Base-by-base conservation (phyloP, 139 green algal species). In the Spirogloea muscicola region DNA sequence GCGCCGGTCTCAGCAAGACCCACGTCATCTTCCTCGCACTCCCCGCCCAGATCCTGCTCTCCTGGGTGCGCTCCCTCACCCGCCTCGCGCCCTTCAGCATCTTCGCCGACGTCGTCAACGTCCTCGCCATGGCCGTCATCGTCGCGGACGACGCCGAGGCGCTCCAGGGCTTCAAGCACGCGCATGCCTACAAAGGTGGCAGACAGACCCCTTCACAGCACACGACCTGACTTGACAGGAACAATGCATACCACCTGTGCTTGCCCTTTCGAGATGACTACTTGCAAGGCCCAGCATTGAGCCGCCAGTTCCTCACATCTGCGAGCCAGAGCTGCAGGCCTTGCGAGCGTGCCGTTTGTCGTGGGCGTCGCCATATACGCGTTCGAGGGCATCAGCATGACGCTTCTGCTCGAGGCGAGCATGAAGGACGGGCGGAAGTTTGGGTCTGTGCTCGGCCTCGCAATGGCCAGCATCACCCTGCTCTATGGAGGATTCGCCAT, bases 321-420 rank as follows among this genome's bases (percentile, higher is more conserved):
- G n/a, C n/a, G n/a, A n/a, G n/a, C n/a, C n/a, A n/a, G n/a, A n/a
- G n/a, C n/a, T n/a, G n/a, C 61, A 5, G 37, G 21, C 7, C 10
- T 71, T 3, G 42, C 29, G 3, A 58, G 31, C 2, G 74, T 84
- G 40, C 83, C 83, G 1, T 87, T 86, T 61, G 39, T 86, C 4
- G 84, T 87, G 36, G 83, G 83, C 34, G 79, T 87, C 21, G 51
- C 66, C 38, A 73, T 86, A 34, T 87, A 87, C 51, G 84, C 70
- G 58, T 86, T 82, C 72, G 82, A 87, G 66, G 83, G 83, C 21
- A 68, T 86, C 1, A 66, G 68, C 6, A 86, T 87, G 80, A 81
- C 85, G 1, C 69, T 86, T 41, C 82, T 80, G 0, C 44, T 87
- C 25, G 79, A 87, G 68, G 36, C 58, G 29, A 68, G 74, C 39